Percentiles rank a stretch among this genome's conserved stretches.
phyloP scores from a whole-genome alignment of 2,329 filamentous ascomycete genomes.

The Penicillium sp. region DNA sequence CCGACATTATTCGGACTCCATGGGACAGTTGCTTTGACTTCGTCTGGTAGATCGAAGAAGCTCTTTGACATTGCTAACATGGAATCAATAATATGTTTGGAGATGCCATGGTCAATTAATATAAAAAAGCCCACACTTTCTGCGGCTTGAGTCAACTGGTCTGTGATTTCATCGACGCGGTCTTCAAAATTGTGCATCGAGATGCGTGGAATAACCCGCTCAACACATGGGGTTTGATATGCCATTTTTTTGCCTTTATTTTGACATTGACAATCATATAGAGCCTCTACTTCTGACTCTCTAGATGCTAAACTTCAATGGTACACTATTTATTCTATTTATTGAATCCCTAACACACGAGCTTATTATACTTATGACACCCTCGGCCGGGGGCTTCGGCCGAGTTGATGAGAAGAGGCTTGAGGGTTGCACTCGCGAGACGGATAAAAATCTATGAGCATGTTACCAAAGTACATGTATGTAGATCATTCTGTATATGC shows the following conservation, averaged over 20 bases:
- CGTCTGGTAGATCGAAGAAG: slow-evolving; percentile 57
- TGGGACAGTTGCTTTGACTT: slow-evolving; percentile 54
- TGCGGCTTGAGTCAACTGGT: slow-evolving; percentile 53
- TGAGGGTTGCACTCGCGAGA: background rate
- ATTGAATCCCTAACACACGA: background rate
- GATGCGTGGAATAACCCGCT: slow-evolving; percentile 51
- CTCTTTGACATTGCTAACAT: slow-evolving; percentile 53
- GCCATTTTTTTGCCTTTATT: slow-evolving; percentile 1
- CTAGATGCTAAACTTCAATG: background rate
- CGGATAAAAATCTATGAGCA: background rate
- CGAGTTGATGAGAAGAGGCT: slow-evolving; percentile 38
- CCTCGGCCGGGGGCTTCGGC: slow-evolving; percentile 9
- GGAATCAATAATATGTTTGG: slow-evolving; percentile 48
- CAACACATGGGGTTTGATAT: slow-evolving; percentile 40
- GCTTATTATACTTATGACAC: background rate
- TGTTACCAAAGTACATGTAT: too few relatives aligned
- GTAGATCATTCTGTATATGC: too few relatives aligned
- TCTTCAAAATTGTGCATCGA: slow-evolving; percentile 55
- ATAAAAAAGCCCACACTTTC: slow-evolving; percentile 63
- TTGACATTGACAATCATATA: background rate
- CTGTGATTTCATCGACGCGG: slow-evolving; percentile 55
- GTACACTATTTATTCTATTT: background rate
- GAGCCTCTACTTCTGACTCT: background rate
- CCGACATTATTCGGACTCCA: slow-evolving; percentile 58
- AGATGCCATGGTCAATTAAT: slow-evolving; percentile 56